Base-by-base conservation (phyloP, 2,329 filamentous ascomycete species). In the Coniochaeta ligniaria region DNA sequence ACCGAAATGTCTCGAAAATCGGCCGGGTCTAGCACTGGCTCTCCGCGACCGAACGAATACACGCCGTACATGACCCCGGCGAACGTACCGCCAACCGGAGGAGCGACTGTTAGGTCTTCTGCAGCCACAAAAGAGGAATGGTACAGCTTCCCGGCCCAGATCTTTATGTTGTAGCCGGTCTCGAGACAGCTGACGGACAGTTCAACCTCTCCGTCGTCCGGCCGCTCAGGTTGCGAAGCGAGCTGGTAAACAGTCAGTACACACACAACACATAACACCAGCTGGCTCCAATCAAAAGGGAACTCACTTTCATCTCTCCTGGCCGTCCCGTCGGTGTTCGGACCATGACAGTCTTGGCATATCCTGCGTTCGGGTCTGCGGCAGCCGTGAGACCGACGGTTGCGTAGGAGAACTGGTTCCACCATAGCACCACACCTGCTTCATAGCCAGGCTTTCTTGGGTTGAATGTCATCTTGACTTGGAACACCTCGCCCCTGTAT, bases 371-470 rank as follows among this genome's bases (percentile, higher is more conserved):
- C 11, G 60, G 31, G 14, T 63, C 64, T 12, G 67, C 66, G 5
- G 64, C 60, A 1, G 68, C 59, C 2, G 67, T 67, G 1, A 75
- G 50, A 24, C 71, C 71, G 16, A 72, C 65, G 0, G 71, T 66
- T 7, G 71, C 70, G 45, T 73, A 73, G 0, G 74, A 75, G 59
- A 71, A 74, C 9, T 81, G 77, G 54, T 78, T 83, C 79, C 80
- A 83, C 76, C 80, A 85, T 0, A 84, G 66, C 0, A 80, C 78
- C 0, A 78, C 71, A 0, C 83, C 83, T 0, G 83, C 82, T 70
- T 85, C 83, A 2, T 77, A 77, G 1, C 75, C 71, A 4, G 67
- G 50, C 3, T 72, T 72, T 0, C 68, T 71, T 0, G 81, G 80
- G 0, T 70, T 65, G 62, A 85, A 86, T 0, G 75, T 71, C 14